Conservation (phyloP, 2,329 filamentous ascomycete genomes). For the Penicillium sp. region DNA sequence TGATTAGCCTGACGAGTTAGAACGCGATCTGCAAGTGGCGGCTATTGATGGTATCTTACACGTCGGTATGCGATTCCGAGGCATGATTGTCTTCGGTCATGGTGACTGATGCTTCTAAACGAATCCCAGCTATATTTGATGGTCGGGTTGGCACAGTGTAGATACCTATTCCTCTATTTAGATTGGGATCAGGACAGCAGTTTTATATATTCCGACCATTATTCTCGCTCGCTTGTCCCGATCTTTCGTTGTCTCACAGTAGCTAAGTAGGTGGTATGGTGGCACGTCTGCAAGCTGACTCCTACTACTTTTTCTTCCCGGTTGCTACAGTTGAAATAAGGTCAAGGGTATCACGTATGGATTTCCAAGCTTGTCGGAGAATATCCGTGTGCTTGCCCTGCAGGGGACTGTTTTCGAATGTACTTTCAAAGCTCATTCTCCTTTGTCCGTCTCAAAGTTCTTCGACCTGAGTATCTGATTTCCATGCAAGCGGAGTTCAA, state of each 20-base stretch:
- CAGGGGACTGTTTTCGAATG: neutral
- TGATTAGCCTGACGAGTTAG: slow-evolving; percentile 29
- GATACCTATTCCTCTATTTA: too few species aligned
- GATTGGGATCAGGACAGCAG: neutral
- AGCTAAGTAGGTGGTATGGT: neutral
- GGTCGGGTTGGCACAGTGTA: neutral
- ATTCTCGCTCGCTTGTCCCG: neutral
- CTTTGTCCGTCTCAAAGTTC: neutral
- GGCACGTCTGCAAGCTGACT: neutral
- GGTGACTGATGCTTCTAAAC: neutral
- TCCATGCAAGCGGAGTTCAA: neutral
- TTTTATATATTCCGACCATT: neutral
- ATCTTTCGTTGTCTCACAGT: neutral
- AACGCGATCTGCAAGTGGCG: neutral
- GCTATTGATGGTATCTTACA: slow-evolving; percentile 6
- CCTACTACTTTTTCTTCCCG: neutral
- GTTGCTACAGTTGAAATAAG: neutral
- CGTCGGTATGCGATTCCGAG: slow-evolving; percentile 13
- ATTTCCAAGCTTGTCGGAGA: neutral
- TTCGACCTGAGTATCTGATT: neutral
- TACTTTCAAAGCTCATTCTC: neutral
- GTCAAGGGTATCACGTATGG: neutral
- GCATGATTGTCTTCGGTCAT: neutral
- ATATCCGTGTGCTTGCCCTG: neutral
- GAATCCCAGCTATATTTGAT: neutral